A percentile compares a stretch with the other conserved stretches of the same genome.
Conservation (phyloP, 805 yeast genomes). For the Starmerella geochares region DNA sequence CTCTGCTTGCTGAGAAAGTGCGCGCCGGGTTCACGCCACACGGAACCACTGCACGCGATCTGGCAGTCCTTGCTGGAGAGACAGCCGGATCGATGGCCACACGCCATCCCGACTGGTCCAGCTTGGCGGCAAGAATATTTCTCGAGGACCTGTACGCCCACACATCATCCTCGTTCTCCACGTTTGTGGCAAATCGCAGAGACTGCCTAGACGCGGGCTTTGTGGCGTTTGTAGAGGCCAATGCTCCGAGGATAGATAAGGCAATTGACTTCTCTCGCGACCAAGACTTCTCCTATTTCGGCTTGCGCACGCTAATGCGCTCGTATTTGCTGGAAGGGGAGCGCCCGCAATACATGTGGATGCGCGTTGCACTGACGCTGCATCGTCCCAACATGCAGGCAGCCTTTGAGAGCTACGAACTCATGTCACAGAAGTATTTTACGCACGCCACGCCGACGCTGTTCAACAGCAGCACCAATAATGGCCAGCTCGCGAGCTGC, state of each 20-base stretch:
- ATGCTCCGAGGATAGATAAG: slow-evolving; percentile 52
- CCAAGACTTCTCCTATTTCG: slow-evolving; percentile 62
- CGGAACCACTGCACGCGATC: slow-evolving; percentile 40
- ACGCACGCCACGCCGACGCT: slow-evolving; percentile 92
- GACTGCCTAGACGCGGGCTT: slow-evolving; percentile 40
- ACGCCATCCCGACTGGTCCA: slow-evolving; percentile 88
- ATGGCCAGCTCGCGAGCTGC: slow-evolving; percentile 77
- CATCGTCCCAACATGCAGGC: slow-evolving; percentile 48
- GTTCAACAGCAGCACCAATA: slow-evolving; percentile 64
- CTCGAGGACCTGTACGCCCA: slow-evolving; percentile 80
- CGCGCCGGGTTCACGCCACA: slow-evolving; percentile 4
- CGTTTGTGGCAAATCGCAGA: slow-evolving; percentile 39
- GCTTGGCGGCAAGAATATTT: slow-evolving; percentile 73
- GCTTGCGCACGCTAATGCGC: slow-evolving; percentile 74
- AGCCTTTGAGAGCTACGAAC: slow-evolving; percentile 66
- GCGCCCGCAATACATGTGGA: slow-evolving; percentile 75
- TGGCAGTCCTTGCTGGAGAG: slow-evolving; percentile 54
- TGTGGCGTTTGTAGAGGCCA: slow-evolving; percentile 45
- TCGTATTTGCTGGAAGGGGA: slow-evolving; percentile 67
- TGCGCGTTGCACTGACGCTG: slow-evolving; percentile 84
- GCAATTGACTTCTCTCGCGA: slow-evolving; percentile 65
- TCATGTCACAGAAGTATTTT: slow-evolving; percentile 74
- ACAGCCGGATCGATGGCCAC: slow-evolving; percentile 94
- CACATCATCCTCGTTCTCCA: slow-evolving; percentile 68
- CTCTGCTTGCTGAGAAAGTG: slow-evolving; percentile 7